Evolutionary conservation across 441 rosid genomes (phyloP).

Genomic region (Mallotus repandus): DNA sequence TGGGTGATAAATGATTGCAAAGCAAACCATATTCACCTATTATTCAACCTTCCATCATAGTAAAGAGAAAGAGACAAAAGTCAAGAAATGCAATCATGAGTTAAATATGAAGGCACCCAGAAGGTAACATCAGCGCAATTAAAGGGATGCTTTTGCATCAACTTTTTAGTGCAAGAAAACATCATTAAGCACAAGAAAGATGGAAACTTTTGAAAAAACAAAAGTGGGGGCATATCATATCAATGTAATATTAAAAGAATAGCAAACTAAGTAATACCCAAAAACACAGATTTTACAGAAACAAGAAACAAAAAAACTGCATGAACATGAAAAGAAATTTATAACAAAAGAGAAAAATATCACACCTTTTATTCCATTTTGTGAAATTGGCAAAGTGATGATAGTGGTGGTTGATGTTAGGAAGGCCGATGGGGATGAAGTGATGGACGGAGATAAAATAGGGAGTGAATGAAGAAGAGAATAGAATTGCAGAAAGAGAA

Average conservation of each 20-base stretch:
- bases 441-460: slow-evolving; percentile 18
- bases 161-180: slow-evolving; percentile 34
- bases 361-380: slow-evolving; percentile 34
- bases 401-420: slow-evolving; percentile 16
- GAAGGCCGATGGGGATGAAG: slow-evolving; percentile 23
- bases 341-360: slow-evolving; percentile 9
- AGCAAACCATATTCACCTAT: slow-evolving; percentile 38
- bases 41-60: slow-evolving; percentile 52
- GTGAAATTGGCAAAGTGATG: slow-evolving; percentile 25
- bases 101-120: slow-evolving; percentile 32
- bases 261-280: slow-evolving; percentile 25
- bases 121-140: slow-evolving; percentile 51
- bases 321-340: slow-evolving; percentile 6
- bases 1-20: slow-evolving; percentile 40
- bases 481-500: background rate
- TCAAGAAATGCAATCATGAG: slow-evolving; percentile 39
- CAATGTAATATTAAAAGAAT: slow-evolving; percentile 16
- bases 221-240: slow-evolving; percentile 11
- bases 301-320: background rate
- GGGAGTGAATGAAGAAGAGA: slow-evolving; percentile 8
- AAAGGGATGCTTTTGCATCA: slow-evolving; percentile 38
- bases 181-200: slow-evolving; percentile 12
- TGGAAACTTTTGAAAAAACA: slow-evolving; percentile 15
- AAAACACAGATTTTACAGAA: background rate
- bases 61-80: slow-evolving; percentile 18